Conservation (phyloP, 805 yeast genomes). For the Cyberlindnera mississippiensis region DNA sequence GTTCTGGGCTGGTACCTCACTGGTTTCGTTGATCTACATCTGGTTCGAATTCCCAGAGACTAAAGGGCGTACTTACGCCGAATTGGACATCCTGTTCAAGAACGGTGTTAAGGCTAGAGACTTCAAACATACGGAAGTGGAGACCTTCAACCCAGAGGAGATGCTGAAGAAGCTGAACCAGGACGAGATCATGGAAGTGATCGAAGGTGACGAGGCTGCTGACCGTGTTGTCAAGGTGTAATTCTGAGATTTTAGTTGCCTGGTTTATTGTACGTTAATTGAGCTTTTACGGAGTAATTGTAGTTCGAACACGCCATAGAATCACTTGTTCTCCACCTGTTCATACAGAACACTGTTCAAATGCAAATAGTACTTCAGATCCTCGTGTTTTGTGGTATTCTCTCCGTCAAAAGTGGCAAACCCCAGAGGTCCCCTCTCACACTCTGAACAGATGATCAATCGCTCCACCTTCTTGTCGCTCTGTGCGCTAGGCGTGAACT, state of each 20-base stretch:
- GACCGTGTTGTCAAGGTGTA: background rate
- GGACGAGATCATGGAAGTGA: constrained; percentile 17
- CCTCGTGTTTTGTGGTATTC: constrained; percentile 32
- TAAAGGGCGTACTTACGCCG: constrained; percentile 50
- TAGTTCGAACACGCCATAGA: no score
- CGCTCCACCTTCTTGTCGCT: constrained; percentile 39
- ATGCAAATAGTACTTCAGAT: constrained; percentile 42
- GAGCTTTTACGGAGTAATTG: background rate
- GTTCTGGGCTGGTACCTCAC: constrained; percentile 39
- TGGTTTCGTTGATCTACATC: constrained; percentile 34
- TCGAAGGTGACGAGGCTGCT: constrained; percentile 8
- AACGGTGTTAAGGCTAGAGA: constrained; percentile 29
- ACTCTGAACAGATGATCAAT: constrained; percentile 65
- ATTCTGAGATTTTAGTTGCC: background rate
- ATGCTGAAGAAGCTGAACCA: constrained; percentile 19
- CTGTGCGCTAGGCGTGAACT: constrained; percentile 16
- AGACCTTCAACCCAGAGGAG: constrained; percentile 20
- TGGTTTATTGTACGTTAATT: no score
- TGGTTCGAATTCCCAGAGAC: constrained; percentile 58
- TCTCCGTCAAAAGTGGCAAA: constrained; percentile 43
- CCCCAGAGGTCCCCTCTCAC: constrained; percentile 78
- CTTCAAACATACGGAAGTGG: constrained; percentile 25
- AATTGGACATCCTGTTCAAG: constrained; percentile 48
- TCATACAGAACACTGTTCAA: constrained; percentile 44
- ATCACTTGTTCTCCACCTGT: no score